Base-by-base conservation (phyloP, 2,329 filamentous ascomycete species). In the Hortaea sp. region DNA sequence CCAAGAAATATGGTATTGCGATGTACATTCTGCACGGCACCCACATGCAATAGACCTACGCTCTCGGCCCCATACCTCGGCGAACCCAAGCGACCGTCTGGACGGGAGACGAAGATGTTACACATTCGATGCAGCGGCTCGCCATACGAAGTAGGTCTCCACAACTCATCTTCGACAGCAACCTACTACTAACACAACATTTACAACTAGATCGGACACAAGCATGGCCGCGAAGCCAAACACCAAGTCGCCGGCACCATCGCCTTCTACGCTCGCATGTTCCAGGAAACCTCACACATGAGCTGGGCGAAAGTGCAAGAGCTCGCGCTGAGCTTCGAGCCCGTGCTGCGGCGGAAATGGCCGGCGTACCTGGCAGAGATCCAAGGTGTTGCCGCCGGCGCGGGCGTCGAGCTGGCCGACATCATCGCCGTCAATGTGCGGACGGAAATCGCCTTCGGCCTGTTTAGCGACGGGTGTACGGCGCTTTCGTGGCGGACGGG, bases 381-480 rank as follows among this genome's bases (percentile, higher is more conserved):
- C 61, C 51, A 39, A 45, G 80, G 75, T 7, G 68, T 81, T 37
- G 75, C 77, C 0, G 66, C 73, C 1, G 77, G 77, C 2, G 67
- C 75, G 0, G 61, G 56, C 0, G 57, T 69, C 6, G 51, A 65
- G 0, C 53, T 79, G 1, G 57, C 73, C 2, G 74, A 78, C 41
- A 70, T 81, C n/a, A 58, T 81, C 1, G 75, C 76, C 1, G 59
- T 81, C 7, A 81, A 81, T 46, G 70, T 77, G 5, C 67, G 76
- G 1, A 78, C 73, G 0, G 76, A 79, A 59, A 78, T 79, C 49
- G 68, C 68, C 1, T 78, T 80, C 47, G 76, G 77, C 0, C 59
- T 77, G 10, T 79, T 76, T 49, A 72, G 47, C 30, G 77, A 81
- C 52, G 77, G 76, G 2, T 81, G 77, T 52, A 80, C 77, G 0